A percentile compares a stretch with the other conserved stretches of the same genome.
These are phyloP conservation scores for Chrysosporium keratinophilum DNA, from an alignment of 2,329 filamentous ascomycete species.

Conservation along the genomic window DNA sequence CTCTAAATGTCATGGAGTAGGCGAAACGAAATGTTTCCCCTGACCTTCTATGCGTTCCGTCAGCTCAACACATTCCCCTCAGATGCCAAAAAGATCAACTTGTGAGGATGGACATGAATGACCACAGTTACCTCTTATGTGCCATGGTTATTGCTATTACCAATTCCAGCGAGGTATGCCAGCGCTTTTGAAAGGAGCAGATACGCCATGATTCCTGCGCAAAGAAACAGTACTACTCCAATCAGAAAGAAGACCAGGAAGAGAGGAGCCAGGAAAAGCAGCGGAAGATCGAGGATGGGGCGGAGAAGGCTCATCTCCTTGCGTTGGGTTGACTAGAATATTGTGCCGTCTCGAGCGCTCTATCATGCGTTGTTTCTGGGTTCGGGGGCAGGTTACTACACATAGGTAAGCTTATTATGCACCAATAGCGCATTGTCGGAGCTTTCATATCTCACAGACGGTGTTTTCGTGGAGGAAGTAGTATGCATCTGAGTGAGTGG, in stretches of 20 bases:
- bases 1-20: no score
- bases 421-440: no score
- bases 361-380: no score
- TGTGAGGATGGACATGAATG: constrained; percentile 2
- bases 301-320: background rate
- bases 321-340: no score
- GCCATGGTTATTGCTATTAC: background rate
- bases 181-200: background rate
- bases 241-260: background rate
- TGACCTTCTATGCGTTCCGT: background rate
- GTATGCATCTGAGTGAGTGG: no score
- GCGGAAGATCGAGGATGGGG: background rate
- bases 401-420: no score
- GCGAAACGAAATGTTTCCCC: background rate
- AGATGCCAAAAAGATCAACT: constrained; percentile 17
- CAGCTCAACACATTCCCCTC: constrained; percentile 11
- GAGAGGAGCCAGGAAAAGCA: constrained; percentile 5
- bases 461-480: no score
- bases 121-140: constrained; percentile 8
- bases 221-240: constrained; percentile 1
- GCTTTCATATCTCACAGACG: no score
- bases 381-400: no score
- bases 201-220: background rate
- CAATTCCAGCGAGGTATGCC: background rate
- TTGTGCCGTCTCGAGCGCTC: no score